These are phyloP conservation scores for Eimeria acervulina DNA, from an alignment of 169 alveolate genomes.

Conservation along the genomic window DNA sequence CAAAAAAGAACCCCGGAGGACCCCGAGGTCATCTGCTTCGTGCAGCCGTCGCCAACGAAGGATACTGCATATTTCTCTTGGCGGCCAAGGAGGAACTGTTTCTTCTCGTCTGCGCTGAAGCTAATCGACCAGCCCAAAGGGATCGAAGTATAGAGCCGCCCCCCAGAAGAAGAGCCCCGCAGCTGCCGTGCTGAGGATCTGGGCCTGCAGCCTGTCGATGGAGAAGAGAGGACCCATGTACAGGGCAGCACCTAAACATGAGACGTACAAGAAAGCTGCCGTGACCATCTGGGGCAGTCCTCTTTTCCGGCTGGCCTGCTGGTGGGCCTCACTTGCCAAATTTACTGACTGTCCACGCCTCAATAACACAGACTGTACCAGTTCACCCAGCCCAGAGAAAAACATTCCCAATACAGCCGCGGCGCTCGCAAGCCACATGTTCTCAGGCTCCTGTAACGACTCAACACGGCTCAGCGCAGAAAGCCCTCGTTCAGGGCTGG, in stretches of 20 bases:
- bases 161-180: constrained; percentile 40
- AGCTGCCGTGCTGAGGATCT: constrained; percentile 5
- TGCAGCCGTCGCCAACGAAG: background rate
- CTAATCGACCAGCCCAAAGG: background rate
- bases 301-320: background rate
- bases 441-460: background rate
- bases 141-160: constrained; percentile 44
- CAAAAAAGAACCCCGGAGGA: no score
- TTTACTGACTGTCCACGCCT: background rate
- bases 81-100: background rate
- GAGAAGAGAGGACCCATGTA: background rate
- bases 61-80: background rate
- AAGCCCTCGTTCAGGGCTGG: background rate
- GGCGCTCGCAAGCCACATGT: background rate
- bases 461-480: background rate
- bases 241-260: background rate
- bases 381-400: constrained; percentile 17
- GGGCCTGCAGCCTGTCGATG: background rate
- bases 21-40: background rate
- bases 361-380: background rate
- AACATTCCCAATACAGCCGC: background rate
- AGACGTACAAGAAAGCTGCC: background rate
- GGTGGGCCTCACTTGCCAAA: background rate
- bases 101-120: background rate
- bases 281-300: constrained; percentile 15